Evolutionary conservation across 2,329 filamentous ascomycete genomes (phyloP).

Genomic region (Plectosphaerella sp.): DNA sequence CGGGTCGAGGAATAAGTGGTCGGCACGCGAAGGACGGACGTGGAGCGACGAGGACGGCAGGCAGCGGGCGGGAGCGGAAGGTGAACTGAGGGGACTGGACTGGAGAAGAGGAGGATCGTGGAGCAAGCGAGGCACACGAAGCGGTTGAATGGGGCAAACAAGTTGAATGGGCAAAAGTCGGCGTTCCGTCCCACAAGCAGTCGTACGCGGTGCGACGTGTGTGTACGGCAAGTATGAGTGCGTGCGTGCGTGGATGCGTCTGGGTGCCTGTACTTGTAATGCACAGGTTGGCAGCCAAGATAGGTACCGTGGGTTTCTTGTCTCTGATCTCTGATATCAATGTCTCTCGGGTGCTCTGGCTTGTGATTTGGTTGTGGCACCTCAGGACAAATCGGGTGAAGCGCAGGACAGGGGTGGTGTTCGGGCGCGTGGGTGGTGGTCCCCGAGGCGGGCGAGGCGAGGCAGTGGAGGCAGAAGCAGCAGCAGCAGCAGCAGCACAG

Average conservation of each 20-base stretch:
- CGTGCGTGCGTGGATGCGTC: neutral
- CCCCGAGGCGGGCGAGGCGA: no score
- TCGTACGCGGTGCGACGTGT: neutral
- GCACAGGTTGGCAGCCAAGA: no score
- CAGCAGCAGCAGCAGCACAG: no score
- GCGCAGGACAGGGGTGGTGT: neutral
- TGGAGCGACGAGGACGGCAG: neutral
- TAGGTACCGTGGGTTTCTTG: neutral
- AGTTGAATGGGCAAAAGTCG: neutral
- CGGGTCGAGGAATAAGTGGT: neutral
- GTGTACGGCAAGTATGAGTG: neutral
- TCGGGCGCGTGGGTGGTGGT: neutral
- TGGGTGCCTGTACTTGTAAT: neutral
- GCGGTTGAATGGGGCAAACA: neutral
- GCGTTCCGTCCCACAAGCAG: neutral
- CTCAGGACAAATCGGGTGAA: neutral
- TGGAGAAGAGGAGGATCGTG: neutral
- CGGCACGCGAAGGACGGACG: neutral
- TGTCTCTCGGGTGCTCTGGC: neutral
- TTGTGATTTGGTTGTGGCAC: neutral
- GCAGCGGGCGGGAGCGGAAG: no score
- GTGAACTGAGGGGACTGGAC: no score
- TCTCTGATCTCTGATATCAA: slow-evolving; percentile 1
- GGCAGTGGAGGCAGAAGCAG: no score
- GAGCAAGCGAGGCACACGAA: neutral